Conservation (phyloP, 805 yeast species). For the Ogataea glucozyma region DNA sequence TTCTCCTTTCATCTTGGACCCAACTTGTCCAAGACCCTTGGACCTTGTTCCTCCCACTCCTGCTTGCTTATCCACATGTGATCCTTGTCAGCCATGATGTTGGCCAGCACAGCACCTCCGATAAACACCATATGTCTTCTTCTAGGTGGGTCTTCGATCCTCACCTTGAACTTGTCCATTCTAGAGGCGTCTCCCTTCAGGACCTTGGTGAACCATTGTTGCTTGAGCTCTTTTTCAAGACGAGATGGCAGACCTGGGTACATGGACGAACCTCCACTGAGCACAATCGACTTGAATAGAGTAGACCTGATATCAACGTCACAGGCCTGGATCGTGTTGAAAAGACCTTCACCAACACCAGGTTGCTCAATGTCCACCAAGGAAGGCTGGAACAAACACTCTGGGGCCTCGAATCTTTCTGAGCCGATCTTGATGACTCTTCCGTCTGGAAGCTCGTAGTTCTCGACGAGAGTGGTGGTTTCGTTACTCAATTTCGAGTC, state of each 20-base stretch:
- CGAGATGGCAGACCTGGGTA: conserved; percentile 97
- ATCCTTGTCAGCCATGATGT: conserved; percentile 96
- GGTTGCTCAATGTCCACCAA: conserved; percentile 96
- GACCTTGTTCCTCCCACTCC: conserved; percentile 98
- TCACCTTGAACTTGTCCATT: conserved; percentile 87
- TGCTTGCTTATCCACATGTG: conserved; percentile 96
- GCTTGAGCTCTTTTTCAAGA: conserved; percentile 93
- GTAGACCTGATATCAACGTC: conserved; percentile 92
- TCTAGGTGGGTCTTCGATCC: conserved; percentile 98
- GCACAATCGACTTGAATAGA: conserved; percentile 85
- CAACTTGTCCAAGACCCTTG: conserved; percentile 78
- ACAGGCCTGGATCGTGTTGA: conserved; percentile 91
- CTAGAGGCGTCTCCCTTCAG: conserved; percentile 84
- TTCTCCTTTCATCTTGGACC: conserved; percentile 76
- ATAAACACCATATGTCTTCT: conserved; percentile 98
- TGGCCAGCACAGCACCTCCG: conserved; percentile 98
- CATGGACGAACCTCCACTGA: conserved; percentile 98
- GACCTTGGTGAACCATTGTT: conserved; percentile 89
- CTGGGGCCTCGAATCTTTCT: conserved; percentile 96
- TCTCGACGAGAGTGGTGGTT: conserved; percentile 92
- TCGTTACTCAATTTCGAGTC: conserved; percentile 87
- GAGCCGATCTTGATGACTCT: conserved; percentile 91
- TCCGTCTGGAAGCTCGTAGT: conserved; percentile 95
- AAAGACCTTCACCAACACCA: conserved; percentile 90
- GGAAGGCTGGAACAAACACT: conserved; percentile 94